Base-by-base conservation (phyloP, 2,329 filamentous ascomycete species). In the Aspergillus calidoustus region DNA sequence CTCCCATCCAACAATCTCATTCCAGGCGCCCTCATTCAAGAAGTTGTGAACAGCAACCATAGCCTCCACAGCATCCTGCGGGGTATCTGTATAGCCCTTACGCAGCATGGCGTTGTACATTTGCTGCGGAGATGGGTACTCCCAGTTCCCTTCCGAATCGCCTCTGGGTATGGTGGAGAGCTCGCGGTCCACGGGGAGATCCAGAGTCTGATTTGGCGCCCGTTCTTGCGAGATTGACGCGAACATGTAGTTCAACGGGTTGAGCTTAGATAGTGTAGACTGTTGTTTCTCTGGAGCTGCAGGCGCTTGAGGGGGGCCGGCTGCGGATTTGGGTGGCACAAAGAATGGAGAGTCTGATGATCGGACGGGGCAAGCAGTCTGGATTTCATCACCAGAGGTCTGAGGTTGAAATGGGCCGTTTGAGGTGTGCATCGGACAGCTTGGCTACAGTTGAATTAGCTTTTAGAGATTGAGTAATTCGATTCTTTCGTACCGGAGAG, bases 31-130 rank as follows among this genome's bases (percentile, higher is more conserved):
- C 77, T 99, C 95, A 76, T 99, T 99, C 62, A 99, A 79, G 72
- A 97, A 98, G 79, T 99, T 99, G 83, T 99, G 95, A 11, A 98
- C 92, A 0, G 92, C 91, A 6, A 99, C 95, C 95, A 99, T 99
- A 72, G 90, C 89, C 79, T 97, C 93, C 15, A 99, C 93, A 3
- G 93, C 93, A 22, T 94, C 95, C 58, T 92, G 87, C 59, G 96
- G 93, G 0, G 95, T 98, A 75, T 98, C 93, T 0, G 91, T 93
- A 79, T 97, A 95, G 61, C 95, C 95, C 79, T 99, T 99, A 66
- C 95, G 90, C 64, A 98, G 82, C 80, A 99, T 90, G 7, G 95
- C 95, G 73, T 99, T 98, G 84, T 98, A 99, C 95, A 99, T 99
- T 79, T 99, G 95, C 81, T 99, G 95, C 0, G 95, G 94, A 0